A percentile compares a stretch with the other conserved stretches of the same genome.
phyloP scores from a whole-genome alignment of 2,329 filamentous ascomycete species.

The Exophiala mesophila region DNA sequence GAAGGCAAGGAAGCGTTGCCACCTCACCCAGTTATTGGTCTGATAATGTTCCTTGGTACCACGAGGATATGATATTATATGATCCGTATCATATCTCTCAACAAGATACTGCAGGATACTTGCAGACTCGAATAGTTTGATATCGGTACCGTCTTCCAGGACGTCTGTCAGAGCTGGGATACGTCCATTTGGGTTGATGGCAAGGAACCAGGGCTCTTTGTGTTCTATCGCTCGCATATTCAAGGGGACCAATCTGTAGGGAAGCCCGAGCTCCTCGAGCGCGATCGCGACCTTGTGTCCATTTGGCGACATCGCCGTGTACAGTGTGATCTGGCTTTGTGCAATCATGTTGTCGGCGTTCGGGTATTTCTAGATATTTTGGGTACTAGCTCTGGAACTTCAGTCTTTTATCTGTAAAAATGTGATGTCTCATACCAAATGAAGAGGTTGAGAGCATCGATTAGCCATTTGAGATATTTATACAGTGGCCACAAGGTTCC shows the following conservation, averaged over 20 bases:
- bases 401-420: no score
- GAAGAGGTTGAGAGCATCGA: no score
- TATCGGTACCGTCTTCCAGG: conserved; percentile 58
- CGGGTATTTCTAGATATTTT: no score
- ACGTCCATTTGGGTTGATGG: conserved; percentile 86
- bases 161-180: conserved; percentile 82
- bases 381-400: no score
- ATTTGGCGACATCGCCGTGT: conserved; percentile 32
- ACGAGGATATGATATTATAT: conserved; percentile 74
- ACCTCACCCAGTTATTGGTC: conserved; percentile 69
- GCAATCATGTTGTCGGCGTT: conserved; percentile 20
- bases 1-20: no score
- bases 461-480: no score
- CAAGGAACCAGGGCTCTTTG: conserved; percentile 83
- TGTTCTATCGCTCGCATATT: conserved; percentile 59
- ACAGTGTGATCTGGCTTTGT: conserved; percentile 31
- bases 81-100: conserved; percentile 72
- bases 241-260: conserved; percentile 27
- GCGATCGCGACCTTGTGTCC: conserved; percentile 36
- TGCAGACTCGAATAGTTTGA: conserved; percentile 75
- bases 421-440: no score
- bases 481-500: no score
- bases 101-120: conserved; percentile 79
- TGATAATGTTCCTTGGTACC: conserved; percentile 72
- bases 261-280: conserved; percentile 33